Evolutionary conservation across 306 rosid genomes (phyloP).

Genomic region (Crotalaria pallida): DNA sequence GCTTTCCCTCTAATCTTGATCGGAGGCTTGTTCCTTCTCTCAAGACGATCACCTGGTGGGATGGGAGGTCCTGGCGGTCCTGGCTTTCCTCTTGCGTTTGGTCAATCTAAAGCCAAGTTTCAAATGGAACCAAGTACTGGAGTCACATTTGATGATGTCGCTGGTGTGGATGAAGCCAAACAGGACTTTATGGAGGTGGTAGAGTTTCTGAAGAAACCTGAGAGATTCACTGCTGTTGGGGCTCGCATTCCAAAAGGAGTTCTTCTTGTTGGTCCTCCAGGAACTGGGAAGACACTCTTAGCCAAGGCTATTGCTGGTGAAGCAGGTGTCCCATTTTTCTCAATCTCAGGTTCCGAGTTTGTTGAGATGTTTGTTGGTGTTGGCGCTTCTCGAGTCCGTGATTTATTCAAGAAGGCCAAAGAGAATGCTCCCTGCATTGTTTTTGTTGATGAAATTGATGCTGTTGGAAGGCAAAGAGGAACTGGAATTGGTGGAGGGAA

Average conservation of each 20-base stretch:
- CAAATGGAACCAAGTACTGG: constrained; percentile 99
- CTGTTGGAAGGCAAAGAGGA: constrained; percentile 95
- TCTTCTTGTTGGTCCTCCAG: constrained; percentile 98
- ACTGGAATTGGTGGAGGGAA: constrained; percentile 99
- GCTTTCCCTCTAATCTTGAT: constrained; percentile 88
- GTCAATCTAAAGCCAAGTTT: constrained; percentile 95
- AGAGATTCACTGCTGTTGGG: constrained; percentile 96
- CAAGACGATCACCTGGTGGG: constrained; percentile 94
- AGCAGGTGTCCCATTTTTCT: constrained; percentile 98
- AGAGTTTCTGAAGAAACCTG: constrained; percentile 94
- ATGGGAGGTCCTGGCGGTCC: constrained; percentile 97
- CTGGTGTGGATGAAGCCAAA: constrained; percentile 99
- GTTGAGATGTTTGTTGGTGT: constrained; percentile 99
- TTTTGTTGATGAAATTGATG: constrained; percentile 98
- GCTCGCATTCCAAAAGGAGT: constrained; percentile 99
- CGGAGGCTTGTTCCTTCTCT: constrained; percentile 90
- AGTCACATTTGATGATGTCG: constrained; percentile 96
- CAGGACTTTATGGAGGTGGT: constrained; percentile 99
- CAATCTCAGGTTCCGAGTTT: constrained; percentile 96
- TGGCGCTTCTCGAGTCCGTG: constrained; percentile 98
- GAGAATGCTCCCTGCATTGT: constrained; percentile 99
- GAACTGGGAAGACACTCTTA: constrained; percentile 92
- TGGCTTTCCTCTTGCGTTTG: constrained; percentile 82
- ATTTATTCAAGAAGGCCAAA: constrained; percentile 97
- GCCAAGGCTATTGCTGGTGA: constrained; percentile 99